Evolutionary conservation across 2,329 filamentous ascomycete species (phyloP).

Genomic region (Cercospora sp.): DNA sequence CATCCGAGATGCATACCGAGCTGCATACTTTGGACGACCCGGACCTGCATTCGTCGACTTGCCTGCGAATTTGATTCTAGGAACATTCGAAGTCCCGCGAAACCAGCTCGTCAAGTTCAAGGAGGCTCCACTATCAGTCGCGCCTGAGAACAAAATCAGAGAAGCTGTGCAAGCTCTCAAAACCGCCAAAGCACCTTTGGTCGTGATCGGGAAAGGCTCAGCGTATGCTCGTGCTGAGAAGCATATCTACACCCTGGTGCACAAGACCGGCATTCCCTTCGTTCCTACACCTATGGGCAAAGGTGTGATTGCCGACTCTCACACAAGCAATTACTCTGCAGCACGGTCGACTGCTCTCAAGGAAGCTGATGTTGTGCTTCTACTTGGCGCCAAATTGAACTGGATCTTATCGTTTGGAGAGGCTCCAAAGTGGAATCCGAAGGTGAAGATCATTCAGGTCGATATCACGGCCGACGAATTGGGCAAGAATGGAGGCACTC

Average conservation of each 20-base stretch:
- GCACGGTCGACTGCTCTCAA: conserved; percentile 57
- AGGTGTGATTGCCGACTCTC: conserved; percentile 57
- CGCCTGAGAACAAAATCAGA: conserved; percentile 47
- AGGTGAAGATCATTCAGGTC: conserved; percentile 57
- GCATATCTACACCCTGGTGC: conserved; percentile 49
- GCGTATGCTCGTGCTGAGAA: conserved; percentile 56
- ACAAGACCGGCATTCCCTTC: conserved; percentile 55
- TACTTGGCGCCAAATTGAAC: conserved; percentile 58
- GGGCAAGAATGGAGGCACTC: conserved; percentile 53
- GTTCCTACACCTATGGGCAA: conserved; percentile 62
- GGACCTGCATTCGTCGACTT: conserved; percentile 58
- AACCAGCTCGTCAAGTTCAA: conserved; percentile 24
- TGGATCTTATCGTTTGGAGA: conserved; percentile 62
- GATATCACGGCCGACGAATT: conserved; percentile 58
- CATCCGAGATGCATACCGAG: conserved; percentile 55
- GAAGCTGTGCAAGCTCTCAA: conserved; percentile 50
- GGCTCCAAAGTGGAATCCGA: conserved; percentile 55
- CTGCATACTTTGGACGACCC: conserved; percentile 56
- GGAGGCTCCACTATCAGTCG: conserved; percentile 46
- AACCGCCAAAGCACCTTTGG: conserved; percentile 52
- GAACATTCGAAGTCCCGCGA: conserved; percentile 29
- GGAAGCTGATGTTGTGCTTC: conserved; percentile 56
- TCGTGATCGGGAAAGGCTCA: conserved; percentile 59
- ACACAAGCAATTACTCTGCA: conserved; percentile 55
- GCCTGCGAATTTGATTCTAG: conserved; percentile 58